Percentiles rank a stretch among this genome's conserved stretches.
phyloP scores from a whole-genome alignment of 1,139 yeast genomes.

The Kurtzmaniella natalensis region DNA sequence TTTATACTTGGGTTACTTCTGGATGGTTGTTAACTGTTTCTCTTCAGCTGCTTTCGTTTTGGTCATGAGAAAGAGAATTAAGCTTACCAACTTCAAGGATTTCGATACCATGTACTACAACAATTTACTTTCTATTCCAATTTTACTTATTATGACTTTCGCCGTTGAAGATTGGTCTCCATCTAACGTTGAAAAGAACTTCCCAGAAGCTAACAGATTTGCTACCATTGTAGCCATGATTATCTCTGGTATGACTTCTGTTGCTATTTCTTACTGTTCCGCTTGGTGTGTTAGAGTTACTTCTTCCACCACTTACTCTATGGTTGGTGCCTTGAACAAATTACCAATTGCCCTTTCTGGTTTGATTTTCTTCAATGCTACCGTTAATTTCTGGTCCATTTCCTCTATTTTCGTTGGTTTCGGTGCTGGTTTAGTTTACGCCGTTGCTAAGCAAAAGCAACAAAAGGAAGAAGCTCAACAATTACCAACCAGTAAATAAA shows the following conservation, averaged over 20 bases:
- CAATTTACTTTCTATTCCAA: constrained; percentile 88
- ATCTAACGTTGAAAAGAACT: constrained; percentile 66
- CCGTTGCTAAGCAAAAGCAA: constrained; percentile 85
- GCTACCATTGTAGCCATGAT: constrained; percentile 78
- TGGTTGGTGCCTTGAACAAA: constrained; percentile 99
- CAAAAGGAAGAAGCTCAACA: constrained; percentile 40
- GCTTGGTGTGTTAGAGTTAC: constrained; percentile 99
- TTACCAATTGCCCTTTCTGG: constrained; percentile 96
- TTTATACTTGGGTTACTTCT: constrained; percentile 80
- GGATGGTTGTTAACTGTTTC: constrained; percentile 95
- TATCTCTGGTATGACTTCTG: constrained; percentile 88
- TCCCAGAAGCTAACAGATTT: constrained; percentile 66
- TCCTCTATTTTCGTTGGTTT: constrained; percentile 90
- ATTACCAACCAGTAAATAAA: constrained; percentile 36
- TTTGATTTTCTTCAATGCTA: constrained; percentile 87
- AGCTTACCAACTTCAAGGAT: constrained; percentile 94
- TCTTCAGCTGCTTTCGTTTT: constrained; percentile 91
- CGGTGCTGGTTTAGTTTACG: constrained; percentile 89
- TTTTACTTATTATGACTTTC: constrained; percentile 70
- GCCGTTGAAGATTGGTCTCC: constrained; percentile 90
- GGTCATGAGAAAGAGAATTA: constrained; percentile 94
- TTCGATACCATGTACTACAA: constrained; percentile 98
- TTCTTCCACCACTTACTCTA: constrained; percentile 94
- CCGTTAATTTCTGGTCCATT: constrained; percentile 88
- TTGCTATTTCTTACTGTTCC: constrained; percentile 95